phyloP scores from a whole-genome alignment of 83 land plant genomes.

The Thuja plicata region DNA sequence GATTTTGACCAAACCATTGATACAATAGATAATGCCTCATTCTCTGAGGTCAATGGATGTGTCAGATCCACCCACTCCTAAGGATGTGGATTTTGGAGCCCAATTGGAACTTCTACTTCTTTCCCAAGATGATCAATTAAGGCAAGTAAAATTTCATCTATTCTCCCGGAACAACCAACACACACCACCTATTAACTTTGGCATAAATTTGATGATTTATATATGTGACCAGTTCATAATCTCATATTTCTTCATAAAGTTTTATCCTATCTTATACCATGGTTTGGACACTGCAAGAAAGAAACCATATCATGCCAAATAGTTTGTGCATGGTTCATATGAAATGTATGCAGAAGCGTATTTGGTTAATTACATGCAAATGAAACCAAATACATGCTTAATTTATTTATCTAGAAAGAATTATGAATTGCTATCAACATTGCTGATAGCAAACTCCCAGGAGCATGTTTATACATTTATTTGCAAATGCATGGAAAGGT shows the following conservation, averaged over 20 bases:
- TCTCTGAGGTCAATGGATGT: slow-evolving; percentile 7
- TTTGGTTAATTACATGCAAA: not conserved
- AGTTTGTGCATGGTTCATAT: not conserved
- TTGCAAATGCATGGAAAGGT: too few species aligned
- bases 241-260: not conserved
- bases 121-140: slow-evolving; percentile 13
- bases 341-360: not conserved
- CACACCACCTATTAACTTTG: slow-evolving; percentile 43
- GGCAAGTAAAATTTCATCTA: slow-evolving; percentile 4
- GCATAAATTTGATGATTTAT: slow-evolving; percentile 53
- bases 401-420: not conserved
- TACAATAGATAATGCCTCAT: slow-evolving; percentile 40
- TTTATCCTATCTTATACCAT: not conserved
- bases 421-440: too few species aligned
- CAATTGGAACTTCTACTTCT: slow-evolving; percentile 13
- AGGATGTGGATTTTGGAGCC: slow-evolving; percentile 5
- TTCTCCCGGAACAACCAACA: slow-evolving; percentile 33
- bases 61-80: slow-evolving; percentile 16
- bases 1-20: slow-evolving; percentile 63
- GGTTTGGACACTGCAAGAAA: not conserved
- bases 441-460: too few species aligned
- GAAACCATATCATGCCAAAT: not conserved
- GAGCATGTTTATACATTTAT: too few species aligned
- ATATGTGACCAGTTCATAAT: slow-evolving; percentile 43
- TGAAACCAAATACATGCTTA: too few species aligned